Conservation (phyloP, 495 filamentous ascomycete species). For the Penicillium maclennaniae region DNA sequence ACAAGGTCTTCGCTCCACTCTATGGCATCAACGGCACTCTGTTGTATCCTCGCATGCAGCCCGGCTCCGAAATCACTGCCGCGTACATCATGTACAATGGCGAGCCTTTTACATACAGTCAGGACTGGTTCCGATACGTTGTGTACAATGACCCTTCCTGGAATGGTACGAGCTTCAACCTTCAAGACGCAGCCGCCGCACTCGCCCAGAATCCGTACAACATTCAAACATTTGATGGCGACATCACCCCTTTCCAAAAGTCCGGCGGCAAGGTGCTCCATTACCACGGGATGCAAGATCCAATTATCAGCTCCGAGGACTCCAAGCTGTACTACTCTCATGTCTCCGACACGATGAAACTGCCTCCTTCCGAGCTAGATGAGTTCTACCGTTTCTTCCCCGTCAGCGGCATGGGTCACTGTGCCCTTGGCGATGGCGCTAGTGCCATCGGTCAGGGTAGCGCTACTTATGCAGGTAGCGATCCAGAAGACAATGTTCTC, state of each 20-base stretch:
- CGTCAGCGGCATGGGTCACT: constrained; percentile 34
- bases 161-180: constrained; percentile 37
- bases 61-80: constrained; percentile 36
- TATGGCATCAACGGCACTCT: constrained; percentile 47
- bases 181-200: constrained; percentile 36
- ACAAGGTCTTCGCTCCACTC: constrained; percentile 53
- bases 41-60: constrained; percentile 53
- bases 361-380: constrained; percentile 42
- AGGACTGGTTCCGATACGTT: constrained; percentile 52
- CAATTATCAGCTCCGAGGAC: constrained; percentile 40
- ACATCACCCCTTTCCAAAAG: constrained; percentile 40
- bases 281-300: constrained; percentile 48
- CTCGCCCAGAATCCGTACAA: constrained; percentile 43
- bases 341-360: constrained; percentile 42
- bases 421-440: constrained; percentile 49
- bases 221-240: constrained; percentile 47
- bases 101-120: constrained; percentile 35
- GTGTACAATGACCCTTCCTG: constrained; percentile 51
- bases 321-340: constrained; percentile 44
- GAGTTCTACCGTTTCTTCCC: constrained; percentile 17
- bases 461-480: constrained; percentile 21
- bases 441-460: constrained; percentile 49
- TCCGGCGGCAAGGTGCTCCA: constrained; percentile 48
- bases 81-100: constrained; percentile 36
- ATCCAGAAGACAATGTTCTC: constrained; percentile 44